Evolutionary conservation across 2,329 filamentous ascomycete genomes (phyloP).

Genomic region (Hawksworthiomyces lignivorus): DNA sequence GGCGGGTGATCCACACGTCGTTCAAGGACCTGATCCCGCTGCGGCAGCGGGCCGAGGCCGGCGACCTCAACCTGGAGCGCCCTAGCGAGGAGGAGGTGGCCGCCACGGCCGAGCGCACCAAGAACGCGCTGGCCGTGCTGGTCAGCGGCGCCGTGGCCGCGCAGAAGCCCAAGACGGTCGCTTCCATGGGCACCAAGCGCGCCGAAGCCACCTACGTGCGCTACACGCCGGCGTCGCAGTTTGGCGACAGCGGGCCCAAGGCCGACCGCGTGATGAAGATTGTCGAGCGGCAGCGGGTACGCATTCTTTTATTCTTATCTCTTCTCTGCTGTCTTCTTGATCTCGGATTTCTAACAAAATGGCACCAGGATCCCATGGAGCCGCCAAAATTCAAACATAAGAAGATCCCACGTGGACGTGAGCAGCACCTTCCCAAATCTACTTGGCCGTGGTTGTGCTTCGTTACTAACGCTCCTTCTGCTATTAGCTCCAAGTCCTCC

Average conservation of each 20-base stretch:
- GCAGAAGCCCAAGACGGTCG: conserved; percentile 94
- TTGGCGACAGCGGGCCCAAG: conserved; percentile 81
- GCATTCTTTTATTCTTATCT: neutral
- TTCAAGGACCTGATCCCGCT: conserved; percentile 97
- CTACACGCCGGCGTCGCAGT: conserved; percentile 93
- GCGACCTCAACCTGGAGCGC: conserved; percentile 78
- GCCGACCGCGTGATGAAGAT: conserved; percentile 98
- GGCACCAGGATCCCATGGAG: conserved; percentile 70
- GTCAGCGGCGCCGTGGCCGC: conserved; percentile 81
- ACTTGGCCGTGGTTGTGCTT: neutral
- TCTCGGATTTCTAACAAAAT: neutral
- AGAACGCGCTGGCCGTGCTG: conserved; percentile 72
- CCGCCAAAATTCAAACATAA: conserved; percentile 99
- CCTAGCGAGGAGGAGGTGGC: conserved; percentile 79
- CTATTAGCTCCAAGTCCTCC: conserved; percentile 67
- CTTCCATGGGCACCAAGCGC: conserved; percentile 55
- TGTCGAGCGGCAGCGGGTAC: conserved; percentile 69
- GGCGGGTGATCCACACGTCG: conserved; percentile 81
- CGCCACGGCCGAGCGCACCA: conserved; percentile 79
- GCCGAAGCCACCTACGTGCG: conserved; percentile 88
- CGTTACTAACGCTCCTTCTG: neutral
- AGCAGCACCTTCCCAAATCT: neutral
- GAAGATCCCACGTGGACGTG: conserved; percentile 67
- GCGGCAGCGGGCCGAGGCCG: conserved; percentile 84
- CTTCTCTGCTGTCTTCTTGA: neutral